Base-by-base conservation (phyloP, 2,329 filamentous ascomycete species). In the Colletotrichum ledebouriae region DNA sequence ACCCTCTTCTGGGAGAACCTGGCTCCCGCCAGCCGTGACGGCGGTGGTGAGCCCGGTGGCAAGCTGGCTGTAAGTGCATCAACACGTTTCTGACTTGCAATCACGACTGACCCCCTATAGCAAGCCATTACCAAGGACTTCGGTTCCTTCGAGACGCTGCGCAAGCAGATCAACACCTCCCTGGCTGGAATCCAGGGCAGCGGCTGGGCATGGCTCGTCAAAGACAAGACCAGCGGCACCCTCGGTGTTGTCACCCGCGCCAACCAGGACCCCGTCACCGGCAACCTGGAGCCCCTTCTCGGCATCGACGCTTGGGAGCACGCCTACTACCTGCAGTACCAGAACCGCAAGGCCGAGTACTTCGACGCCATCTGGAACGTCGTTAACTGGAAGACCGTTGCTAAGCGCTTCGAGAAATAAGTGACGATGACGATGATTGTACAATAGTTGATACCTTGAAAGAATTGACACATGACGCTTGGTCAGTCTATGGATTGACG, bases 291-390 rank as follows among this genome's bases (percentile, higher is more conserved):
- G 75, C 94, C 94, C 42, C 85, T 98, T 56, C 83, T 98, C 53
- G 94, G 94, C 65, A 91, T 98, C 76, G 94, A 98, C 83, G 94
- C 94, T 62, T 97, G 94, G 94, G 94, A 97, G 86, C 94, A 97
- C 82, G 94, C 94, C 59, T 97, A 97, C 86, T 97, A 97, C 83
- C 86, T 97, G 71, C 93, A 97, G 85, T 97, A 97, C 84, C 88
- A 97, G 89, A 97, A 97, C 87, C 91, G 94, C 81, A 97, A 97
- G 89, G 94, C 92, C 66, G 94, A 97, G 84, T 97, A 97, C 86
- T 97, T 97, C 82, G 88, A 88, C 75, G 93, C 93, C 67, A 92
- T 97, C 79, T 97, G 94, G 94, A 93, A 97, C 74, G 94, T 97
- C 57, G 85, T 97, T 80, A 97, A 97, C 89, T 98, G 94, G 94